These are phyloP conservation scores for Colletotrichum sidae DNA, from an alignment of 2,329 filamentous ascomycete species.

Conservation along the genomic window DNA sequence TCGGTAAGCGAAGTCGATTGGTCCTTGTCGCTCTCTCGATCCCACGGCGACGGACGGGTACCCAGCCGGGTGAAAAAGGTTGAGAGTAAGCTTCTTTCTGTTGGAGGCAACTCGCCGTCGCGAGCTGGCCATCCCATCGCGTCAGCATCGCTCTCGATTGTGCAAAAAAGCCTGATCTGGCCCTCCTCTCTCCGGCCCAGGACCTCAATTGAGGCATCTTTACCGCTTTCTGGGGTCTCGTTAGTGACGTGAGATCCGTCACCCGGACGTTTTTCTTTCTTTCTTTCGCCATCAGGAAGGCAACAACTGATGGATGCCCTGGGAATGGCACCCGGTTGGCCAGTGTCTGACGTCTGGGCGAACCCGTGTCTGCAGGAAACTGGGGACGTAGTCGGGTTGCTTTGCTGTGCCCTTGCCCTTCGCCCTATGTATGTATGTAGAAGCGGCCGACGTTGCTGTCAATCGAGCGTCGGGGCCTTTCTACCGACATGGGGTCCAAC, in stretches of 20 bases:
- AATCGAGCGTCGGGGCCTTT: slow-evolving; percentile 17
- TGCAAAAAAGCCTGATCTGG: too few species aligned
- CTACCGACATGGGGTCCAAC: slow-evolving; percentile 7
- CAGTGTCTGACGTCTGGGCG: slow-evolving; percentile 27
- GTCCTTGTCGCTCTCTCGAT: background rate
- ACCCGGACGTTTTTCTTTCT: too few species aligned
- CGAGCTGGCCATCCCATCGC: background rate
- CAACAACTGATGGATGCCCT: background rate
- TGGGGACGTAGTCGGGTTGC: slow-evolving; percentile 9
- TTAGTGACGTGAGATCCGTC: too few species aligned
- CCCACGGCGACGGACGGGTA: slow-evolving; percentile 5
- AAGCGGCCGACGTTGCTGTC: slow-evolving; percentile 24
- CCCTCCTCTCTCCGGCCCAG: too few species aligned
- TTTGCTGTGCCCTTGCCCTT: background rate
- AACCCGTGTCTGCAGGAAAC: slow-evolving; percentile 37
- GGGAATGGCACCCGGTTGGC: slow-evolving; percentile 15
- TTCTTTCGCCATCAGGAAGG: too few species aligned
- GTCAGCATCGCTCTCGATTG: too few species aligned
- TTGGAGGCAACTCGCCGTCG: slow-evolving; percentile 1
- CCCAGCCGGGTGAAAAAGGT: slow-evolving; percentile 2
- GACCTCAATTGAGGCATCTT: background rate
- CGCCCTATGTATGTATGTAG: background rate
- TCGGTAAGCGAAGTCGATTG: slow-evolving; percentile 3
- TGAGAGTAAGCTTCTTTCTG: background rate
- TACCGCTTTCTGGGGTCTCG: background rate